Evolutionary conservation across 164 flowering plant genomes (phyloP), one percentile per base, ranked within the genome.

Genomic region (Magnolia officinalis): DNA sequence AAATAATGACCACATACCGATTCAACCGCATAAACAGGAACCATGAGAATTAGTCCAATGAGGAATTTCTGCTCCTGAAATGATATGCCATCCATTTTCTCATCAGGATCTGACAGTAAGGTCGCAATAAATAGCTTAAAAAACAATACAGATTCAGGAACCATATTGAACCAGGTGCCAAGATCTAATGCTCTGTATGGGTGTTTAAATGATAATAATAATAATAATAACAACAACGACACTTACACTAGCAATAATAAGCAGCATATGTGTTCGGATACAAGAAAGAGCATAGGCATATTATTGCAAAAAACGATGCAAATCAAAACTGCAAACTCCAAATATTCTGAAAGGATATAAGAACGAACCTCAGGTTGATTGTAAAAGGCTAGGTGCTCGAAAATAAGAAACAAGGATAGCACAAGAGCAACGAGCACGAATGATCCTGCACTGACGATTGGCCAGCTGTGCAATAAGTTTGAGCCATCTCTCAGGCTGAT

Each of bases 11-110:
- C 24, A 67, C 85, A 37, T 90, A 96, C 99, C 87, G 98, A 96
- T 86, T 96, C 97, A 55, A 87, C 76, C 13, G 99, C 93, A 87
- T 96, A 96, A 70, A 96, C 97, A 77, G 99, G 99, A 75, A 96
- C 99, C 98, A 96, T 94, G 45, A 96, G 86, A 75, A 96, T 86
- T 75, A 96, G 90, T 63, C 97, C 99, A 77, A 96, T 90, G 73
- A 96, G 77, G 82, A 96, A 96, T 75, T 94, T 94, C 84, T 96
- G 99, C 85, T 94, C 99, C 99, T 94, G 98, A 81, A 90, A 87
- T 61, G 58, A 67, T 37, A 58, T 14, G 51, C 52, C 13, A 29
- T 49, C n/a, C 70, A 63, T 11, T 63, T 63, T 49, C 18, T 66
- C 16, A 71, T 72, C 52, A 76, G 69, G 65, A 45, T 8, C 1